These are phyloP conservation scores for Colletotrichum godetiae DNA, from an alignment of 2,329 filamentous ascomycete species.

Conservation along the genomic window DNA sequence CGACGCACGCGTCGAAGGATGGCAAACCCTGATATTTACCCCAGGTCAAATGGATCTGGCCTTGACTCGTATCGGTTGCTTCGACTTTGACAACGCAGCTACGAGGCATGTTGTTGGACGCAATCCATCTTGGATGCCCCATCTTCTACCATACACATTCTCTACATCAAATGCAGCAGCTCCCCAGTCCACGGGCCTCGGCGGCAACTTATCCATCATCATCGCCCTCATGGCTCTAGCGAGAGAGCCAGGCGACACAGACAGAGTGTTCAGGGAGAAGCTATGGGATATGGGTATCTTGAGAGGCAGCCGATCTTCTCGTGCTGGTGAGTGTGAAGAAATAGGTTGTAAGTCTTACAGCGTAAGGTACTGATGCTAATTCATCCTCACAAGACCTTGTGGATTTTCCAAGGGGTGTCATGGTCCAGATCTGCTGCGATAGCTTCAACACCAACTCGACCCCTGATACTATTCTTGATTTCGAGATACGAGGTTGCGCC, in stretches of 20 bases:
- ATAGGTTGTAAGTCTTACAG: too few relatives aligned
- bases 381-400: too few relatives aligned
- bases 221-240: conserved; percentile 52
- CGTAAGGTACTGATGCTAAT: too few relatives aligned
- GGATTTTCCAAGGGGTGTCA: conserved; percentile 45
- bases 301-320: not conserved
- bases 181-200: conserved; percentile 45
- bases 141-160: conserved; percentile 48
- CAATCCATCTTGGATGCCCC: conserved; percentile 51
- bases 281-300: conserved; percentile 22
- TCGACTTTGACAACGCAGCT: too few relatives aligned
- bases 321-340: conserved; percentile 27
- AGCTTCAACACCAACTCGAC: conserved; percentile 45
- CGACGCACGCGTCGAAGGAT: too few relatives aligned
- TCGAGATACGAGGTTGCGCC: conserved; percentile 41
- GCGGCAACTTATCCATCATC: conserved; percentile 51
- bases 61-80: too few relatives aligned
- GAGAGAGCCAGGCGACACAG: conserved; percentile 4
- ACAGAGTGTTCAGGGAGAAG: conserved; percentile 13
- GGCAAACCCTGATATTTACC: too few relatives aligned
- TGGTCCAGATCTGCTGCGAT: conserved; percentile 48
- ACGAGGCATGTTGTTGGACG: conserved; percentile 47
- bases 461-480: conserved; percentile 33
- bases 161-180: conserved; percentile 22
- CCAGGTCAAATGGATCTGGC: too few relatives aligned